A percentile compares a stretch with the other conserved stretches of the same genome.
Evolutionary conservation across 2,329 filamentous ascomycete genomes (phyloP).

Genomic region (Seiridium unicorne): DNA sequence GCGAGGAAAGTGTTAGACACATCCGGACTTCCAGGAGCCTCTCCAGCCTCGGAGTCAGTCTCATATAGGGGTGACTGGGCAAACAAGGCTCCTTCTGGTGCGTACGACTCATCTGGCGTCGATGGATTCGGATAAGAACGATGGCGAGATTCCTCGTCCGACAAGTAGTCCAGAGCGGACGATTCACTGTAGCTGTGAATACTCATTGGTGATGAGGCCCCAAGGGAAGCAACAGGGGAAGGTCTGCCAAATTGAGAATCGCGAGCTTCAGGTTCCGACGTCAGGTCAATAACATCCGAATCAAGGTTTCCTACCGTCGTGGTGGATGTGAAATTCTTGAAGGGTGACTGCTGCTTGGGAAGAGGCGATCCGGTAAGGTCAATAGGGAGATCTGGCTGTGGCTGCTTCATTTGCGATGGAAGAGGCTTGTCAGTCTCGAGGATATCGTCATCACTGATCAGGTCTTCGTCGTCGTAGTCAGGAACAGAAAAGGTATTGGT

Average conservation of each 20-base stretch:
- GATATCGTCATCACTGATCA: not conserved
- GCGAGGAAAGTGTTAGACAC: too few relatives aligned
- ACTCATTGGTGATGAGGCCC: not conserved
- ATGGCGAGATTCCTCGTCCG: too few relatives aligned
- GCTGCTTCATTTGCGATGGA: not conserved
- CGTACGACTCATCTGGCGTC: not conserved
- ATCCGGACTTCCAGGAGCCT: too few relatives aligned
- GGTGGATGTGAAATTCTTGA: not conserved
- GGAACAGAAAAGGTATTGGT: conserved; percentile 5
- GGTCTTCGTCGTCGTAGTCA: conserved; percentile 3
- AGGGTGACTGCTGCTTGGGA: not conserved
- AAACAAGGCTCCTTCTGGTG: too few relatives aligned
- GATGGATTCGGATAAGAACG: not conserved
- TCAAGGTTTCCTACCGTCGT: not conserved
- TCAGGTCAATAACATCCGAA: conserved; percentile 5
- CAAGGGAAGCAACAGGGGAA: not conserved
- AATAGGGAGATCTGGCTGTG: not conserved
- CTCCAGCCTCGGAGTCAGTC: not conserved
- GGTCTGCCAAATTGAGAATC: not conserved
- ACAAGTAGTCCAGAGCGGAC: too few relatives aligned
- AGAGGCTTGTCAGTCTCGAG: not conserved
- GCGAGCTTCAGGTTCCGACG: not conserved
- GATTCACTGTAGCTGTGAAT: not conserved
- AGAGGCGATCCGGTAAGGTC: not conserved
- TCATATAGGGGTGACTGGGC: not conserved